Evolutionary conservation across 768 basidiomycete genomes (phyloP), one percentile per base, ranked within the genome.

Genomic region (Russula brevipes): DNA sequence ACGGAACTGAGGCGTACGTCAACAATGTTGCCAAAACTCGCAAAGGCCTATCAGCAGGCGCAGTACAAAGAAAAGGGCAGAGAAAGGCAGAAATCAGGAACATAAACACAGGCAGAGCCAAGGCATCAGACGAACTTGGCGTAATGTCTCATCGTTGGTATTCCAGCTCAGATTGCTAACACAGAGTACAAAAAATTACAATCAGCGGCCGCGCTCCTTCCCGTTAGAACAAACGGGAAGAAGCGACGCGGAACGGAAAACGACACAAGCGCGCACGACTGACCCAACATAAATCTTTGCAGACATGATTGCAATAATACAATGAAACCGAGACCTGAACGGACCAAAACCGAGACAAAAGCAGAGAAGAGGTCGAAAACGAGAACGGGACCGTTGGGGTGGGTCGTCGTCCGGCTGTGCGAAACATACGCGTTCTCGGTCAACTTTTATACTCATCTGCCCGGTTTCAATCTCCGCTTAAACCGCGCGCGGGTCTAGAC

Each of bases 141-240:
- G 87, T 70, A 97, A 83, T 61, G 84, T 84, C 46, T 96, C 94
- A 85, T 96, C 94, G 75, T 85, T 94, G 76, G 94, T 96, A 81
- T 88, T 89, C 91, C 91, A 93, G 84, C 89, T 91, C 82, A 92
- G 82, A 85, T 92, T 92, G 81, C 91, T 92, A 86, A 78, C 38
- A 66, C 47, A 45, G 54, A 47, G 73, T 76, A 76, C 73, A 77
- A 79, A 77, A 75, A 73, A 70, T 73, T 65, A 59, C 73, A 76
- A 85, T 87, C 78, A 86, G 84, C 85, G 77, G 72, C 39, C 64
- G 42, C 57, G 54, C 60, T 58, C 41, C 63, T 33, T 57, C 66
- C 66, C 58, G 58, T 55, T 41, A 36, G 33, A 11, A 45, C 14
- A 49, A 60, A 63, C 65, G 58, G 74, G 75, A 74, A 71, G 76